Evolutionary conservation across 352 stramenopile species (phyloP), one percentile per base, ranked within the genome.

Genomic region (Blastocystis sp.): DNA sequence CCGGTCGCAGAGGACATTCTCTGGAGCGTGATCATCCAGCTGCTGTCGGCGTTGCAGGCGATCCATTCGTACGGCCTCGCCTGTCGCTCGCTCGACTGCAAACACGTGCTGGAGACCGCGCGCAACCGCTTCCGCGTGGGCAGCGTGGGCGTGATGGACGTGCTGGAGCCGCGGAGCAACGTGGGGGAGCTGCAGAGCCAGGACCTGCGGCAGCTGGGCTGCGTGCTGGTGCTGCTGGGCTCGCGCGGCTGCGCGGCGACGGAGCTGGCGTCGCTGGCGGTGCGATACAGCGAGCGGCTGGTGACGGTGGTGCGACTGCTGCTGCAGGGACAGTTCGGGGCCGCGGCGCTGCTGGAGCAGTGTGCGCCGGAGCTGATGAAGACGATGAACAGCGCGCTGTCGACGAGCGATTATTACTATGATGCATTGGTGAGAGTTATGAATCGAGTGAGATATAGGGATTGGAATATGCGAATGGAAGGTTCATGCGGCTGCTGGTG

Each of bases 401-500:
- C 67, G 36, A 69, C 59, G 11, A 51, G 34, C n/a, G 67, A 84
- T 29, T 29, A 16, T 14, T 79, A 59, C 65, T 81, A 69, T 38
- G 46, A 51, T 48, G 57, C 16, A 16, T 34, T 84, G 4, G 90
- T 92, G 71, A 88, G 64, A 61, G 89, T 32, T 90, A 93, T 69
- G 75, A 87, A 16, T 89, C 87, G 29, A 88, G 93, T 85, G 71
- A 86, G 61, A 81, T 91, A 21, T 88, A 94, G 72, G 34, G 75
- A 16, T 88, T 88, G 9, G 90, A 95, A 87, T 94, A 93, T 87
- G 91, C 94, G 86, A 93, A 90, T 24, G 91, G 92, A 44, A 88
- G 92, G 42, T 89, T 92, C 4, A 87, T 94, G 63, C 89, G 92
- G 42, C 87, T 96, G 34, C 84, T 95, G 29, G 8, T 90, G 27